Evolutionary conservation across 2,329 filamentous ascomycete genomes (phyloP).

Genomic region (Arthrocladium fulminans): DNA sequence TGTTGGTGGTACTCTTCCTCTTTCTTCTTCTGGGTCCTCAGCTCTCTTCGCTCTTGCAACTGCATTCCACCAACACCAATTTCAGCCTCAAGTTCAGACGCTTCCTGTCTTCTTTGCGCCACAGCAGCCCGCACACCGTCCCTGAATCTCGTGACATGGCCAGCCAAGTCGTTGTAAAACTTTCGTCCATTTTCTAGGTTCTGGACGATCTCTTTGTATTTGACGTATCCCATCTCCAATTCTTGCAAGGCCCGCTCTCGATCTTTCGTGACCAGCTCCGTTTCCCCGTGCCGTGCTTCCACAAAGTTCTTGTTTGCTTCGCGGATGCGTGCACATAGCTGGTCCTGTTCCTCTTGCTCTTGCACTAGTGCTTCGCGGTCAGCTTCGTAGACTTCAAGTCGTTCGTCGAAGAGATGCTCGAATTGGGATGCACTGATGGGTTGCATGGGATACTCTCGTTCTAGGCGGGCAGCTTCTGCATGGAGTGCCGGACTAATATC

Average conservation of each 20-base stretch:
- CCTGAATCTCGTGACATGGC: conserved; percentile 75
- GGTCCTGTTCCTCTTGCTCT: conserved; percentile 68
- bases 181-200: conserved; percentile 87
- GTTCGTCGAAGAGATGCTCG: conserved; percentile 77
- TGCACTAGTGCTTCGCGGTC: conserved; percentile 63
- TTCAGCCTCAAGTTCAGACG: conserved; percentile 66
- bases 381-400: conserved; percentile 70
- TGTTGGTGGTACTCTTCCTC: conserved; percentile 10
- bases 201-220: conserved; percentile 90
- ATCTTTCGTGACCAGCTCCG: conserved; percentile 51
- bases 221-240: conserved; percentile 83
- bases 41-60: conserved; percentile 36
- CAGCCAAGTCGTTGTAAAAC: conserved; percentile 93
- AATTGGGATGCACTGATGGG: conserved; percentile 82
- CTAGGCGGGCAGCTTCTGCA: conserved; percentile 71
- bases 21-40: conserved; percentile 31
- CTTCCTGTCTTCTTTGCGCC: conserved; percentile 71
- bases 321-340: conserved; percentile 58
- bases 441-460: conserved; percentile 77
- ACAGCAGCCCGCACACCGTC: conserved; percentile 73
- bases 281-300: conserved; percentile 59
- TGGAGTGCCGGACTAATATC: conserved; percentile 79
- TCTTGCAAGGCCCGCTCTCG: conserved; percentile 79
- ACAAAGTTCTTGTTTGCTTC: conserved; percentile 73
- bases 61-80: conserved; percentile 53